These are phyloP conservation scores for Sphagnurus paluster DNA, from an alignment of 1,284 basidiomycete species.

Conservation along the genomic window DNA sequence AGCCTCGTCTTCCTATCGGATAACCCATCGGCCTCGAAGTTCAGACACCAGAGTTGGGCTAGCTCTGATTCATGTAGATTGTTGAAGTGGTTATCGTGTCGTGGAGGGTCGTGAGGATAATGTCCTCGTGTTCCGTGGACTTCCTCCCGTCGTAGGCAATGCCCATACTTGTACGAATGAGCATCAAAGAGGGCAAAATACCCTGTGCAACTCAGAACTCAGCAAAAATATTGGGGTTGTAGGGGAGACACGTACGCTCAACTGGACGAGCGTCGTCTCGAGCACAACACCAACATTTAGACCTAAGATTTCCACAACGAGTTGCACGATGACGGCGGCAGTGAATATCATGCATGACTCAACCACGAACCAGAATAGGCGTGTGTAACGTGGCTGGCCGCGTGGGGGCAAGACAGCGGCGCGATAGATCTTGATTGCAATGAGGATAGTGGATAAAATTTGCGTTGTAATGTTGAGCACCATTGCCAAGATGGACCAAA, in stretches of 20 bases:
- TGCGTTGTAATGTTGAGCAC: conserved; percentile 27
- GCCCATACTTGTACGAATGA: conserved; percentile 26
- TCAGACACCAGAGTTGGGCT: too few species aligned
- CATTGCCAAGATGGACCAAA: conserved; percentile 26
- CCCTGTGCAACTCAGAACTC: too few species aligned
- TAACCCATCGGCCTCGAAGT: too few species aligned
- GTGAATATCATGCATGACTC: conserved; percentile 27
- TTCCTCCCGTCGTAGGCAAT: conserved; percentile 18
- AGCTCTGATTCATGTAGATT: too few species aligned
- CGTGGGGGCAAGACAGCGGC: conserved; percentile 15
- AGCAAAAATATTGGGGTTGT: too few species aligned
- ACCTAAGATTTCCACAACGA: conserved; percentile 22
- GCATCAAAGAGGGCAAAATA: conserved; percentile 25
- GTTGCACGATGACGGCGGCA: conserved; percentile 23
- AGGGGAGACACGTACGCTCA: too few species aligned
- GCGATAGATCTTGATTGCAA: conserved; percentile 23
- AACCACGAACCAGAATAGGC: conserved; percentile 23
- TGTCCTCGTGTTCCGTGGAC: neutral
- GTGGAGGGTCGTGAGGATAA: conserved; percentile 15
- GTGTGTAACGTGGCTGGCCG: conserved; percentile 18
- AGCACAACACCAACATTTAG: conserved; percentile 28
- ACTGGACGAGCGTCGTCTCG: too few species aligned
- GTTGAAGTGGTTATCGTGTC: conserved; percentile 1
- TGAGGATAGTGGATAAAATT: conserved; percentile 22
- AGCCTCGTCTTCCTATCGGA: too few species aligned